Percentiles rank a stretch among this genome's conserved stretches.
These are phyloP conservation scores for Pichia deserticola DNA, from an alignment of 805 yeast genomes.

Conservation along the genomic window DNA sequence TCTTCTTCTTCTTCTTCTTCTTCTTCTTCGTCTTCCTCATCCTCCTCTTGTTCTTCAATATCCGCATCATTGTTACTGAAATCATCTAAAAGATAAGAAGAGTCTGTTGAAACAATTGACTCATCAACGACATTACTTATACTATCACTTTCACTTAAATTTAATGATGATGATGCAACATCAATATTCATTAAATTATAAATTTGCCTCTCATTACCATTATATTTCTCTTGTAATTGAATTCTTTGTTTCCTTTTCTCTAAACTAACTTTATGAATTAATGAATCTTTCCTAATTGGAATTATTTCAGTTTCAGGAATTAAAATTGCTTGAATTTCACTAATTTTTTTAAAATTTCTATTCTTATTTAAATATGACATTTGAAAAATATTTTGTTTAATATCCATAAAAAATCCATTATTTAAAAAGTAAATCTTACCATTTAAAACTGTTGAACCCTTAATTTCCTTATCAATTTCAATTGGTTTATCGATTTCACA, in stretches of 20 bases:
- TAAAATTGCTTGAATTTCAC: constrained; percentile 17
- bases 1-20: neutral
- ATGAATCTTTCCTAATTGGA: constrained; percentile 21
- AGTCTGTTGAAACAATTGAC: too few species aligned
- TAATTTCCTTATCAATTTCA: too few species aligned
- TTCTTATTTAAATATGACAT: neutral
- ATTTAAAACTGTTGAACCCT: neutral
- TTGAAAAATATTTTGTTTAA: neutral
- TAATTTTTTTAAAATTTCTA: constrained; percentile 1
- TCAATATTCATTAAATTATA: neutral
- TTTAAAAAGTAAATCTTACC: neutral
- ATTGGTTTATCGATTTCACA: too few species aligned
- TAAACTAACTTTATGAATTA: neutral
- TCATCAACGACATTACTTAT: too few species aligned
- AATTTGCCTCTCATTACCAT: too few species aligned
- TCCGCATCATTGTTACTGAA: neutral
- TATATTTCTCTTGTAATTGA: too few species aligned
- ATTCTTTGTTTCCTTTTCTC: too few species aligned
- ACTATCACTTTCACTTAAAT: neutral
- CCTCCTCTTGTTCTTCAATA: neutral
- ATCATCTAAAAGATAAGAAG: neutral
- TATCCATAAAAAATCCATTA: neutral
- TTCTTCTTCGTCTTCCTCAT: neutral
- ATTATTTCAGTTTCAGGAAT: constrained; percentile 16
- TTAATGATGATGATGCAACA: constrained; percentile 9